phyloP scores from a whole-genome alignment of 2,329 filamentous ascomycete genomes.

The Cladosporium sphaerospermum region DNA sequence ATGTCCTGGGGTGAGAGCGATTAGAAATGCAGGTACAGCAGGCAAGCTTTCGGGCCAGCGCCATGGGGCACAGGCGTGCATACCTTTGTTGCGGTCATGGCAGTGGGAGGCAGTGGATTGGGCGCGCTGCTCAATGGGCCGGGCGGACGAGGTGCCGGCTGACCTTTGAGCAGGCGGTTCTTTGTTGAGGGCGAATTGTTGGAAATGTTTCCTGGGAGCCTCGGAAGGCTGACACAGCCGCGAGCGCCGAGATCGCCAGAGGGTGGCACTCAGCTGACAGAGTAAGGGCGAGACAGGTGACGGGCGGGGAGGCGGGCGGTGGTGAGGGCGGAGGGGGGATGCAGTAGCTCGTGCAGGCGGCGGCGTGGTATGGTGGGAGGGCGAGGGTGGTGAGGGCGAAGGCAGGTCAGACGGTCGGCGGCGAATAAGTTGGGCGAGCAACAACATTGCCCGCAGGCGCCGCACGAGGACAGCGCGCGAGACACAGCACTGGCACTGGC shows the following conservation, averaged over 20 bases:
- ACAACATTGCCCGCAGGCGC: not conserved
- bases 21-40: conserved; percentile 11
- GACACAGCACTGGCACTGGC: too few relatives aligned
- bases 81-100: conserved; percentile 21
- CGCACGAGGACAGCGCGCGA: not conserved
- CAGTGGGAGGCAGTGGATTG: not conserved
- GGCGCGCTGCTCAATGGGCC: conserved; percentile 8
- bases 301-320: not conserved
- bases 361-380: not conserved
- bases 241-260: conserved; percentile 8
- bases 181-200: conserved; percentile 6
- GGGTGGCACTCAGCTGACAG: conserved; percentile 8
- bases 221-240: conserved; percentile 9
- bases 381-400: not conserved
- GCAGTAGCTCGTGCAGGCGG: not conserved
- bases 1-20: conserved; percentile 27
- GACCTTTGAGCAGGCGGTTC: conserved; percentile 5
- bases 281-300: not conserved
- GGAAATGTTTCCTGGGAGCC: conserved; percentile 12
- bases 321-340: not conserved
- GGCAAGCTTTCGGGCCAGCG: conserved; percentile 3
- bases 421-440: not conserved
- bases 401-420: not conserved
- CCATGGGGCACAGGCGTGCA: conserved; percentile 6
- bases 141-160: conserved; percentile 1